Base-by-base conservation (phyloP, 2,329 filamentous ascomycete genomes). In the Scleromitrula shiraiana region DNA sequence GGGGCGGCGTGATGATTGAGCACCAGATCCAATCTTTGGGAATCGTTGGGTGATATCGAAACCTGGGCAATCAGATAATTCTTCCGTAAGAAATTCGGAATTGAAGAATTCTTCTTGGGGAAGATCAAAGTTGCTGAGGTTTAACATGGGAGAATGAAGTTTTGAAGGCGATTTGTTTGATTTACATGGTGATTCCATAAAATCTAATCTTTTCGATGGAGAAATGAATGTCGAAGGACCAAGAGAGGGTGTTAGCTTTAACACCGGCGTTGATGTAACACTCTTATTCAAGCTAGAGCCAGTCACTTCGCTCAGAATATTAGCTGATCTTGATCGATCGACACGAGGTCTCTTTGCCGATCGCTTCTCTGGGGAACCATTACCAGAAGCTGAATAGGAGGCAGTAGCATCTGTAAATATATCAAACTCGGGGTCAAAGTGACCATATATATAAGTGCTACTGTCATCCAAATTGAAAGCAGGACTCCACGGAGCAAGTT, bases 11-110 rank as follows among this genome's bases (percentile, higher is more conserved):
- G 53, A 53, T 26, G 51, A 46, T 30, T 42, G 50, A 30, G 46
- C 44, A 35, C 83, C 83, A 59, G 60, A 52, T 7, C 84, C 84
- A 62, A 89, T 88, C 68, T 82, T 85, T 62, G 83, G 78, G 59
- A 88, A 89, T 8, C 83, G 83, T 60, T 86, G 81, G 38, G 85
- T 74, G 55, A 89, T 82, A 58, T 89, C 85, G 42, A 88, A 74
- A 1, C 76, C 78, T 12, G 75, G 67, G 50, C 71, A 72, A 36
- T 82, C 79, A 50, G 77, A 72, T 3, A 70, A 69, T 33, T 80
- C 78, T 51, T 83, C 80, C 49, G 73, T 70, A 43, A 80, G 69
- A 33, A 82, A 71, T 29, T 80, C 74, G 0, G 71, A 56, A 17
- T 70, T 67, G 57, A 74, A 79, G 24, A 79, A 72, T 12, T 78